Evolutionary conservation across 2,329 filamentous ascomycete genomes (phyloP).

Genomic region (Botrytis elliptica): DNA sequence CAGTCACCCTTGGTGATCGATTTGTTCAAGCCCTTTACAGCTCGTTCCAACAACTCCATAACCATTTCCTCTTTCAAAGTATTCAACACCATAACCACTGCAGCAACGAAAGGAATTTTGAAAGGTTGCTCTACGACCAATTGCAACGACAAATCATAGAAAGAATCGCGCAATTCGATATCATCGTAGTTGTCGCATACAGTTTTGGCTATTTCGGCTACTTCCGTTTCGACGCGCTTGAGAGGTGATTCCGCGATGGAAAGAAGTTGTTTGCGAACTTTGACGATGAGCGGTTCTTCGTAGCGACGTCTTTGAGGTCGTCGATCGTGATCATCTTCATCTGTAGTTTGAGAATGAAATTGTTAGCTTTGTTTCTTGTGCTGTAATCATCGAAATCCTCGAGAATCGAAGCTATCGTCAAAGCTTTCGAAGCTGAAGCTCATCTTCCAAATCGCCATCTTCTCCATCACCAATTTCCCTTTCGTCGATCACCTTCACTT

Average conservation of each 20-base stretch:
- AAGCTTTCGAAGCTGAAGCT: not conserved
- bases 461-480: not conserved
- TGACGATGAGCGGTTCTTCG: conserved; percentile 68
- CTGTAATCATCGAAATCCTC: not conserved
- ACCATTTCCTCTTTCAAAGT: conserved; percentile 72
- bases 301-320: conserved; percentile 71
- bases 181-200: conserved; percentile 86
- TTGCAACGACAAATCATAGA: conserved; percentile 72
- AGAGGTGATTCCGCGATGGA: conserved; percentile 79
- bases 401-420: not conserved
- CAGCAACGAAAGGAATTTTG: conserved; percentile 94
- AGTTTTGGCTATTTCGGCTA: conserved; percentile 69
- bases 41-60: conserved; percentile 64
- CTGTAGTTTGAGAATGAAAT: conserved; percentile 41
- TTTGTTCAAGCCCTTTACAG: conserved; percentile 61
- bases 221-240: conserved; percentile 75
- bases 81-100: conserved; percentile 78
- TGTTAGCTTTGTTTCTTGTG: conserved; percentile 33
- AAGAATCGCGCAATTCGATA: conserved; percentile 69
- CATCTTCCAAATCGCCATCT: not conserved
- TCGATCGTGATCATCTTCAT: conserved; percentile 77
- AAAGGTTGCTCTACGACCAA: conserved; percentile 87
- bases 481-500: not conserved
- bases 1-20: conserved; percentile 73
- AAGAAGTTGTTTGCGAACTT: conserved; percentile 75